Conservation (phyloP, 1,284 basidiomycete genomes). For the Cutaneotrichosporon cutaneum region DNA sequence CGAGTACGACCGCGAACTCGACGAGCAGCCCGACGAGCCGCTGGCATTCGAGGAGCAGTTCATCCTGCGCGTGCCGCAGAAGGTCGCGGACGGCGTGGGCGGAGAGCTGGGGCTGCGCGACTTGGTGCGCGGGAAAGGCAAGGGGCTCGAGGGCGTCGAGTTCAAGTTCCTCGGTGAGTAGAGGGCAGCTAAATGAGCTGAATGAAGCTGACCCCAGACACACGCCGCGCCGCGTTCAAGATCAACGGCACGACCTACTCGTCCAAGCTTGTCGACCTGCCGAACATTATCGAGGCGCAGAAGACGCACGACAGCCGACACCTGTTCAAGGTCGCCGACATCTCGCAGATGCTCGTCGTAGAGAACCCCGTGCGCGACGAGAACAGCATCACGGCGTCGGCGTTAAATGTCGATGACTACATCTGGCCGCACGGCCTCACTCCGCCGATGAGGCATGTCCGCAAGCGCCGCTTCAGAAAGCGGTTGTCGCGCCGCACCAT, state of each 20-base stretch:
- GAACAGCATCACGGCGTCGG: constrained; percentile 57
- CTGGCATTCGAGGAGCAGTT: constrained; percentile 97
- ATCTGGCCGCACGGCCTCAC: constrained; percentile 97
- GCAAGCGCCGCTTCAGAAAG: constrained; percentile 92
- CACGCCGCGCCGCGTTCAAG: constrained; percentile 86
- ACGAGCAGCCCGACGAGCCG: constrained; percentile 84
- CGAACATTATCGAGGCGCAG: constrained; percentile 90
- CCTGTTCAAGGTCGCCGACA: constrained; percentile 98
- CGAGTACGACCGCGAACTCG: constrained; percentile 87
- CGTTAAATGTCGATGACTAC: constrained; percentile 90
- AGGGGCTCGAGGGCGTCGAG: constrained; percentile 78
- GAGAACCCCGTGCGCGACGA: constrained; percentile 73
- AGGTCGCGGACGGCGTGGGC: constrained; percentile 47
- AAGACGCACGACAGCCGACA: constrained; percentile 95
- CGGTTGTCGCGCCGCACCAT: constrained; percentile 64
- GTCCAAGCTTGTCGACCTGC: constrained; percentile 93
- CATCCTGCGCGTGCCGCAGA: constrained; percentile 83
- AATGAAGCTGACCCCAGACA: constrained; percentile 61
- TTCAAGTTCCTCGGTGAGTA: constrained; percentile 93
- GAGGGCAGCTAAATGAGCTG: neutral
- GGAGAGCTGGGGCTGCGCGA: constrained; percentile 66
- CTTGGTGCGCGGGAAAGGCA: constrained; percentile 74
- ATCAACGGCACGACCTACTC: constrained; percentile 77
- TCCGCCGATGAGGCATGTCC: constrained; percentile 84
- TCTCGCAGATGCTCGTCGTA: constrained; percentile 90